A percentile compares a stretch with the other conserved stretches of the same genome.
Evolutionary conservation across 2,329 filamentous ascomycete species (phyloP).

Genomic region (Oidium heveae): DNA sequence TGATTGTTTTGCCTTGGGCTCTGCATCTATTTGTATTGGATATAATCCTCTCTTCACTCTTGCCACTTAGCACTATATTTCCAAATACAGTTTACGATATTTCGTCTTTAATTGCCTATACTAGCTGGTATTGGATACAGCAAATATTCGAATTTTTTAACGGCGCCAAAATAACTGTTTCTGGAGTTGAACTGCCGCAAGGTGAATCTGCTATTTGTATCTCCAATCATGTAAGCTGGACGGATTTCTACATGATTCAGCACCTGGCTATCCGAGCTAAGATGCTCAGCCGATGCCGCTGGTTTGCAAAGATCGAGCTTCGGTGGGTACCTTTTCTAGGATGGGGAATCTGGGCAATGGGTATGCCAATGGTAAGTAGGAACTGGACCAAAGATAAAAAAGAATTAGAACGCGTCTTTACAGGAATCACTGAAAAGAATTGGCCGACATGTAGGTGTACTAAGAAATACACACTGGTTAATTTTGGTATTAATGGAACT

Average conservation of each 20-base stretch:
- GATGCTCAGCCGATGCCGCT: conserved; percentile 36
- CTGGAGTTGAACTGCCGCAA: conserved; percentile 24
- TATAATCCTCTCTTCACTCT: conserved; percentile 22
- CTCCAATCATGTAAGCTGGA: conserved; percentile 33
- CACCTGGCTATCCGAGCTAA: conserved; percentile 24
- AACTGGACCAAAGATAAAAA: conserved; percentile 30
- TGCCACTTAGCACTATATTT: conserved; percentile 21
- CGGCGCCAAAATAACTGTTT: conserved; percentile 25
- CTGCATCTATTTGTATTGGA: conserved; percentile 25
- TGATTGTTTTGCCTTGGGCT: conserved; percentile 26
- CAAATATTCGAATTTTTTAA: conserved; percentile 28
- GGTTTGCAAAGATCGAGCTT: conserved; percentile 35
- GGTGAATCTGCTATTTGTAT: conserved; percentile 35
- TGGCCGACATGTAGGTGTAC: conserved; percentile 33
- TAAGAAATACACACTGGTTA: no score
- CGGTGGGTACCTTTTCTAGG: conserved; percentile 33
- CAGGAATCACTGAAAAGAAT: conserved; percentile 22
- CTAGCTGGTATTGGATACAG: conserved; percentile 32
- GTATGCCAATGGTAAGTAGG: conserved; percentile 35
- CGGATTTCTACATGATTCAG: conserved; percentile 40
- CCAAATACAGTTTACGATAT: conserved; percentile 26
- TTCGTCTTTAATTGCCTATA: conserved; percentile 27
- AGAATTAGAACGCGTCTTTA: conserved; percentile 31
- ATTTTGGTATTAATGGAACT: background rate
- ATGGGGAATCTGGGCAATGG: conserved; percentile 39